Evolutionary conservation across 768 basidiomycete species (phyloP).

Genomic region (Lactarius deliciosus): DNA sequence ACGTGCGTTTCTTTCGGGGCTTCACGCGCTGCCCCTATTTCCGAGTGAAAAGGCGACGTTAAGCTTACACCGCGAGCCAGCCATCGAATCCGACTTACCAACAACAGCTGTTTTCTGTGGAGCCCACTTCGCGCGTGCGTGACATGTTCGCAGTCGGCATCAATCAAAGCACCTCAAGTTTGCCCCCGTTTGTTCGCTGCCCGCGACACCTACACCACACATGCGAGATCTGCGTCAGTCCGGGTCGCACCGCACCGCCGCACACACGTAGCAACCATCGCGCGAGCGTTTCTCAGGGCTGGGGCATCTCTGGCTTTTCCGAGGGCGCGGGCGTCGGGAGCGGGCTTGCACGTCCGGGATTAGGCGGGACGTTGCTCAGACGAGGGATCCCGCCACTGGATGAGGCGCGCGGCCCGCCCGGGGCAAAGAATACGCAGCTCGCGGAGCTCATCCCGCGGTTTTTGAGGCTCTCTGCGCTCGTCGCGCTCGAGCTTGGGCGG

Average conservation of each 20-base stretch:
- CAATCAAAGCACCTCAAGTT: constrained; percentile 59
- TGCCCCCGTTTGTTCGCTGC: constrained; percentile 63
- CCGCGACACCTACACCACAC: constrained; percentile 70
- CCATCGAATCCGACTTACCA: constrained; percentile 4
- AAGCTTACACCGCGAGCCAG: constrained; percentile 29
- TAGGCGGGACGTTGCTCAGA: constrained; percentile 57
- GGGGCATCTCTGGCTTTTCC: constrained; percentile 69
- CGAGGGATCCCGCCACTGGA: constrained; percentile 37
- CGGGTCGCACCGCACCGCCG: constrained; percentile 40
- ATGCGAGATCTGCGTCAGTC: constrained; percentile 77
- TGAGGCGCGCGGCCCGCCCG: constrained; percentile 34
- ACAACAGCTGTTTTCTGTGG: constrained; percentile 24
- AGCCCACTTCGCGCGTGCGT: constrained; percentile 43
- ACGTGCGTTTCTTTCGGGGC: constrained; percentile 27
- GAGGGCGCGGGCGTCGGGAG: constrained; percentile 74
- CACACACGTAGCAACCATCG: constrained; percentile 21
- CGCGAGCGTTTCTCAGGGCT: constrained; percentile 36
- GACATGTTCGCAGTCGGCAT: constrained; percentile 59
- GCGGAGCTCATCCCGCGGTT: constrained; percentile 69
- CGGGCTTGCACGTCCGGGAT: constrained; percentile 58
- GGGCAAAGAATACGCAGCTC: constrained; percentile 62
- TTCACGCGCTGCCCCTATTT: neutral
- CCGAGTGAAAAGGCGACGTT: neutral
- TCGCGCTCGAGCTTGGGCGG: constrained; percentile 72
- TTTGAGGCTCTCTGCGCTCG: constrained; percentile 72